These are phyloP conservation scores for Primulina eburnea DNA, from an alignment of 257 asterid species.

Conservation along the genomic window DNA sequence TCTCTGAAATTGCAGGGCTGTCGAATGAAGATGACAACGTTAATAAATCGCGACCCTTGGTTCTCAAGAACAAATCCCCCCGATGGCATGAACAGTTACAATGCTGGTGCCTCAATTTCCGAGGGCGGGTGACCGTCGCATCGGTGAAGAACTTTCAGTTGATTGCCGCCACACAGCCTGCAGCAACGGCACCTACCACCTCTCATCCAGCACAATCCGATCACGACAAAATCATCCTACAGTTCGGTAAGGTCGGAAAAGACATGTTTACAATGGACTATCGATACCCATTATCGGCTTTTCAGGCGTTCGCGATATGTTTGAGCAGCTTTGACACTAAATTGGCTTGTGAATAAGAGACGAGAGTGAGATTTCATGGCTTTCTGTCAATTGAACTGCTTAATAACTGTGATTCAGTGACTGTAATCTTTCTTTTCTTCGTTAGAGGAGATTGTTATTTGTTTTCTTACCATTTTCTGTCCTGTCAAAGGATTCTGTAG, in stretches of 20 bases:
- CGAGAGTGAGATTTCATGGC: background rate
- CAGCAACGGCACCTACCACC: slow-evolving; percentile 26
- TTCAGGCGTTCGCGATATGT: slow-evolving; percentile 74
- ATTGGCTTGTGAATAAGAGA: slow-evolving; percentile 63
- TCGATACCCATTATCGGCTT: slow-evolving; percentile 63
- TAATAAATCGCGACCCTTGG: slow-evolving; percentile 44
- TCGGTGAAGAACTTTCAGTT: slow-evolving; percentile 70
- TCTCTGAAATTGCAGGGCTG: slow-evolving; percentile 51
- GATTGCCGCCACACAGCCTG: slow-evolving; percentile 45
- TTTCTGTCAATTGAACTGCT: slow-evolving; percentile 9
- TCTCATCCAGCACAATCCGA: slow-evolving; percentile 42
- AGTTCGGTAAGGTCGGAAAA: slow-evolving; percentile 67
- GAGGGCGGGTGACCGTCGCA: slow-evolving; percentile 68
- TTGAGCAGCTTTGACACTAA: slow-evolving; percentile 78
- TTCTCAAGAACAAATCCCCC: slow-evolving; percentile 64
- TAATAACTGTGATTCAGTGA: background rate
- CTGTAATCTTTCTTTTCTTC: slow-evolving; percentile 7
- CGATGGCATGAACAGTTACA: slow-evolving; percentile 73
- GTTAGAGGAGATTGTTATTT: slow-evolving; percentile 4
- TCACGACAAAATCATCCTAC: slow-evolving; percentile 58
- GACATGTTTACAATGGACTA: slow-evolving; percentile 77
- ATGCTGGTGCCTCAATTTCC: slow-evolving; percentile 71
- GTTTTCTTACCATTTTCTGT: slow-evolving; percentile 2
- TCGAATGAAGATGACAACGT: slow-evolving; percentile 31
- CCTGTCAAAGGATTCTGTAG: background rate